Evolutionary conservation across 2,329 filamentous ascomycete genomes (phyloP), one percentile per base, ranked within the genome.

Genomic region (Monilinia polystroma): DNA sequence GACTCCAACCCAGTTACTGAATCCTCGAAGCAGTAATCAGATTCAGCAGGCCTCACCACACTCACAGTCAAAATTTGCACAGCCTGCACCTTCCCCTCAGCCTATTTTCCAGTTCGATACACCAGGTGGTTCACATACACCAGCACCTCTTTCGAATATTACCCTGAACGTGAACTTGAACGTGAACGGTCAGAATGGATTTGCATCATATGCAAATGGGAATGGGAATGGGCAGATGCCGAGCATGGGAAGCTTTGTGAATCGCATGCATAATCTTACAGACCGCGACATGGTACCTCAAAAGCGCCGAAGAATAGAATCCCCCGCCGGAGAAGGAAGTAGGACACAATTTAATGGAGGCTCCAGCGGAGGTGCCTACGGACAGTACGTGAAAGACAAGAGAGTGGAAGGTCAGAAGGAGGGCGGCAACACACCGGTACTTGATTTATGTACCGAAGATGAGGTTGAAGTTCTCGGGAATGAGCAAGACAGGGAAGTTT

Each of bases 231-330:
- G 65, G 20, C 35, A 41, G 38, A 60, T 18, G 43, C 45, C 45
- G 62, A 84, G 85, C 35, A 83, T 86, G 71, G 82, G 83, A 12
- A 79, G 79, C 66, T 86, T 93, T 79, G 86, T 96, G 56, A 91
- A 96, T 77, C 85, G 87, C 43, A 82, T 93, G 75, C 91, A 93
- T 76, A 88, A 89, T 71, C 85, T 96, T 18, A 84, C 91, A 71
- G 84, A 89, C 63, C 89, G 93, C 35, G 80, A 81, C 76, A 74
- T 81, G 41, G 81, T 83, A 3, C 86, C 90, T 26, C 80, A 82
- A 38, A 94, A 94, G 78, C 87, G 87, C 63, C 79, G 87, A 64
- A 93, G 87, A 75, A 77, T 84, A 11, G 75, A 78, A 26, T 79
- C 82, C 11, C 45, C 59, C 58, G 79, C 82, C 45, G 76, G 81